These are phyloP conservation scores for Rhododendron griersonianum DNA, from an alignment of 148 eudicot genomes.

Conservation along the genomic window DNA sequence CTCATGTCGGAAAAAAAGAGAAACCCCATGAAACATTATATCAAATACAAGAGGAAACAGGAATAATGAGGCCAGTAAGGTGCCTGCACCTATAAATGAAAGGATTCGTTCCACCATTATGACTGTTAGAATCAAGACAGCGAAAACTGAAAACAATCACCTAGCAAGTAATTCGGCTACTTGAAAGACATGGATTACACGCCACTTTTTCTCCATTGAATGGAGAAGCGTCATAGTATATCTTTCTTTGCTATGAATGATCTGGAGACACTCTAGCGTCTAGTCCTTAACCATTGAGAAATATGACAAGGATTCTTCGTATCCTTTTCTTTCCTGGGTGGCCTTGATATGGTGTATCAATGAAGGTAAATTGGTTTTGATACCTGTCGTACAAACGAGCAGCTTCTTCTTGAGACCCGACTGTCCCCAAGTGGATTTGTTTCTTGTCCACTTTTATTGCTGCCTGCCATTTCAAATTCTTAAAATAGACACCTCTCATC, in stretches of 20 bases:
- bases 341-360: not conserved
- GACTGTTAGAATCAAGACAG: not conserved
- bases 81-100: not conserved
- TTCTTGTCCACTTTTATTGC: slow-evolving; percentile 95
- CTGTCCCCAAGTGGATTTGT: slow-evolving; percentile 94
- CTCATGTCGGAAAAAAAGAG: not conserved
- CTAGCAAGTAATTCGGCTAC: not conserved
- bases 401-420: slow-evolving; percentile 80
- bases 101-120: not conserved
- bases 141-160: not conserved
- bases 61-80: not conserved
- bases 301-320: not conserved
- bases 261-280: not conserved
- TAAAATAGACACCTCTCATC: slow-evolving; percentile 85
- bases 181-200: not conserved
- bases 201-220: not conserved
- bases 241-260: not conserved
- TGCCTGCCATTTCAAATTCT: slow-evolving; percentile 96
- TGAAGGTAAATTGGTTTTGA: not conserved
- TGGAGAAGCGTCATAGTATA: not conserved
- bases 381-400: slow-evolving; percentile 91
- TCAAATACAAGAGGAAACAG: not conserved
- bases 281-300: not conserved
- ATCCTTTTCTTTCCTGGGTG: not conserved
- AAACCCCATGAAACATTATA: not conserved